These are phyloP conservation scores for Cercospora zeae-maydis DNA, from an alignment of 2,329 filamentous ascomycete genomes.

Conservation along the genomic window DNA sequence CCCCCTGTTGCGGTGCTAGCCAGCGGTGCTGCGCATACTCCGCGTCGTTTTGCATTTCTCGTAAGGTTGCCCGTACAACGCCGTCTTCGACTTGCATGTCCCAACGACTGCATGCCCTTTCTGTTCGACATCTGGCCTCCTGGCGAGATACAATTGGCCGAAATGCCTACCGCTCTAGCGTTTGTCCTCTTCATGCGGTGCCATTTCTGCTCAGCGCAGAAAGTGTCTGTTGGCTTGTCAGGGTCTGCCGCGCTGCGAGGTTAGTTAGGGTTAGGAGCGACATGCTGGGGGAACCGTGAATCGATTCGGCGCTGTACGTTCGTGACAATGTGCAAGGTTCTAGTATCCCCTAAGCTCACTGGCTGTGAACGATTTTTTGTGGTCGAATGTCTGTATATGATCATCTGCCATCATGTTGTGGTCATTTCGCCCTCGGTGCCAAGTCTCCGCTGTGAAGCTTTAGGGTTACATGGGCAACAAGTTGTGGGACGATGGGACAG, in stretches of 20 bases:
- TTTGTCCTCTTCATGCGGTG: background rate
- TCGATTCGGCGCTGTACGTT: background rate
- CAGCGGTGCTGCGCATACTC: too few species aligned
- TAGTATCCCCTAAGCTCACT: too few species aligned
- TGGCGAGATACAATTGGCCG: background rate
- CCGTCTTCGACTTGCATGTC: too few species aligned
- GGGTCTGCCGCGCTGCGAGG: too few species aligned
- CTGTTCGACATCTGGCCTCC: background rate
- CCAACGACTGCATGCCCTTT: background rate
- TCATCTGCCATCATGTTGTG: too few species aligned
- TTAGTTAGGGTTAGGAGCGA: background rate
- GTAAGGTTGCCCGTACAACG: too few species aligned
- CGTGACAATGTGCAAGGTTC: too few species aligned
- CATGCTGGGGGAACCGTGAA: too few species aligned
- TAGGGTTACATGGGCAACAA: background rate
- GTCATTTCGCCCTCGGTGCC: background rate
- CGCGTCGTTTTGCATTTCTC: too few species aligned
- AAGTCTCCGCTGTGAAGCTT: background rate
- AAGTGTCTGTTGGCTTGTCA: background rate
- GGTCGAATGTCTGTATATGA: too few species aligned
- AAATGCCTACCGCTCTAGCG: background rate
- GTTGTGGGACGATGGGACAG: background rate
- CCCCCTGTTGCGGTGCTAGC: too few species aligned
- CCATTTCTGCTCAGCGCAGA: background rate
- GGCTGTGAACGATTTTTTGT: too few species aligned